phyloP scores from a whole-genome alignment of 169 alveolate genomes.

The Plasmodium knowlesi region DNA sequence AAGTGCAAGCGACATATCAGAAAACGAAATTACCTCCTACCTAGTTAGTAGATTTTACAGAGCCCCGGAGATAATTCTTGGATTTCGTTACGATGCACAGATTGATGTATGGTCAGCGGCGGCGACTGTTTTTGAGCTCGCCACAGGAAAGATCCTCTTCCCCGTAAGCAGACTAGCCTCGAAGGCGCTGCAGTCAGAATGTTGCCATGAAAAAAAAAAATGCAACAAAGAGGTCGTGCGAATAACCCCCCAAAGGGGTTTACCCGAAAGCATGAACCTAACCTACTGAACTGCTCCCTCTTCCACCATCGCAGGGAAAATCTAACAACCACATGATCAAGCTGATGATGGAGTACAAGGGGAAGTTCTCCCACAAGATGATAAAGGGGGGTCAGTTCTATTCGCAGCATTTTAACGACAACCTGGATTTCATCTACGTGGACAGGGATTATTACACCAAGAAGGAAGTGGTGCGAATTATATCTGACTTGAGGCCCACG shows the following conservation, averaged over 20 bases:
- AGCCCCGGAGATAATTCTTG: conserved; percentile 98
- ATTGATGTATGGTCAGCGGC: conserved; percentile 98
- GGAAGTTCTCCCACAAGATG: conserved; percentile 93
- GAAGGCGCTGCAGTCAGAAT: conserved; percentile 78
- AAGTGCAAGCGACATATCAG: conserved; percentile 92
- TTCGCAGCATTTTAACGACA: conserved; percentile 89
- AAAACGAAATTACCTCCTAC: conserved; percentile 92
- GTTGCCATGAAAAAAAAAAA: conserved; percentile 32
- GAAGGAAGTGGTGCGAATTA: conserved; percentile 82
- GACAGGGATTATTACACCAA: conserved; percentile 87
- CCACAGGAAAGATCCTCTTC: conserved; percentile 97
- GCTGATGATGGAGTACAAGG: conserved; percentile 95
- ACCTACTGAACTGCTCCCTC: not conserved
- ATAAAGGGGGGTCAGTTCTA: conserved; percentile 90
- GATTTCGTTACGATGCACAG: conserved; percentile 90
- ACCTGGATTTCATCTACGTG: conserved; percentile 82
- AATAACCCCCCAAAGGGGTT: not conserved
- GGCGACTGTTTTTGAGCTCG: conserved; percentile 96
- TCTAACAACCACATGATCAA: conserved; percentile 96
- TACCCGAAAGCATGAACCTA: not conserved
- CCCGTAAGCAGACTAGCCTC: conserved; percentile 88
- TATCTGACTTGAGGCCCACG: conserved; percentile 87
- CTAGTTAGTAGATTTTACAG: conserved; percentile 97
- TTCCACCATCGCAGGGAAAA: conserved; percentile 86
- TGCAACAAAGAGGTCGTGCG: not conserved